A percentile compares a stretch with the other conserved stretches of the same genome.
Evolutionary conservation across 1,139 yeast genomes (phyloP).

Genomic region (Yamadazyma diddensiae): DNA sequence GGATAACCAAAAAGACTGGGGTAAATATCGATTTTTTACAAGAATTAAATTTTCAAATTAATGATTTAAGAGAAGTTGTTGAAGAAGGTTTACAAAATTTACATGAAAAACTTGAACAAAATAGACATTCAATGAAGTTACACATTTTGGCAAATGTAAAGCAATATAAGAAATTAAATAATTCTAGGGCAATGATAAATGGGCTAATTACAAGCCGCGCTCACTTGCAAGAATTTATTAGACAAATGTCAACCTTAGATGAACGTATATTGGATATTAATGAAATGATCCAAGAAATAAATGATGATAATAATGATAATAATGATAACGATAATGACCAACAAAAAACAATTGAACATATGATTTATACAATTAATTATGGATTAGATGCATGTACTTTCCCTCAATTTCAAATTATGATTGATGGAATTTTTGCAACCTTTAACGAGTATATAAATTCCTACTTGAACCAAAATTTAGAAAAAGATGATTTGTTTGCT

Average conservation of each 20-base stretch:
- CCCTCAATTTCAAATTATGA: conserved; percentile 6
- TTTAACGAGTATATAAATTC: conserved; percentile 11
- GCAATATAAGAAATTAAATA: conserved; percentile 11
- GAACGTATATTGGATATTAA: conserved; percentile 11
- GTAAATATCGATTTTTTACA: background rate
- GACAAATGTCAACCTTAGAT: conserved; percentile 11
- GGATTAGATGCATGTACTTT: conserved; percentile 9
- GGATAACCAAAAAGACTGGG: background rate
- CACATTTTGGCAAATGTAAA: conserved; percentile 14
- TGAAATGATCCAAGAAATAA: conserved; percentile 14
- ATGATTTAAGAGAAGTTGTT: conserved; percentile 6
- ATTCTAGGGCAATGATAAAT: conserved; percentile 13
- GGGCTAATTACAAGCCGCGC: conserved; percentile 11
- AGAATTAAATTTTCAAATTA: conserved; percentile 5
- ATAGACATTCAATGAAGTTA: conserved; percentile 11
- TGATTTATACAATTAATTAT: conserved; percentile 10
- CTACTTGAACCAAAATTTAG: conserved; percentile 1
- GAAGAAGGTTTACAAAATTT: conserved; percentile 5
- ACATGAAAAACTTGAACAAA: conserved; percentile 4
- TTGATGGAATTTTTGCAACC: conserved; percentile 8
- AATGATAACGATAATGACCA: conserved; percentile 1
- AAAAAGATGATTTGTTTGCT: conserved; percentile 7
- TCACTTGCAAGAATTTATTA: conserved; percentile 11
- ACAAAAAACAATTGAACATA: conserved; percentile 1
- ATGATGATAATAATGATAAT: conserved; percentile 4